phyloP scores from a whole-genome alignment of 192 early-diverging fungal genomes.

The Umbelopsis isabellina region DNA sequence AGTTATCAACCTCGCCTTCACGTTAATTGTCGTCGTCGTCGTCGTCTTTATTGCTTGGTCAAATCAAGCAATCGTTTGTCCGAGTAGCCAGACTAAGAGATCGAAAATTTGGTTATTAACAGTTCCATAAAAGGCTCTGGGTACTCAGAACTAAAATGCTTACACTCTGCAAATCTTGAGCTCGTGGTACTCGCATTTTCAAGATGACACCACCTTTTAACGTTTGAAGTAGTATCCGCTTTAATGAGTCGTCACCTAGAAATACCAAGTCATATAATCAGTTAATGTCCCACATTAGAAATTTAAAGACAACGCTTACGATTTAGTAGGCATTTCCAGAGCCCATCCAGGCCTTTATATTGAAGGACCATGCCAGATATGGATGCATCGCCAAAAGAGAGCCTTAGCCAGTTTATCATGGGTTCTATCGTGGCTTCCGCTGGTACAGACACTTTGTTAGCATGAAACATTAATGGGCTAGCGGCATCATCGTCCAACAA shows the following conservation, averaged over 20 bases:
- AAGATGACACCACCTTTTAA: slow-evolving; percentile 35
- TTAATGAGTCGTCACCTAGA: slow-evolving; percentile 44
- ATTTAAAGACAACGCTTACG: slow-evolving; percentile 21
- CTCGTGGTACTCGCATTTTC: slow-evolving; percentile 41
- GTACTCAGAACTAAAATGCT: not conserved
- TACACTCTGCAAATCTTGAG: slow-evolving; percentile 42
- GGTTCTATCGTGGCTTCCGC: slow-evolving; percentile 46
- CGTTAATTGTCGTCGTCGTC: not conserved
- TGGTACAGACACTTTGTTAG: not conserved
- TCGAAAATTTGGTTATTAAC: not conserved
- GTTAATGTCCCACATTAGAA: not conserved
- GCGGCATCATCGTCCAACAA: too few species aligned
- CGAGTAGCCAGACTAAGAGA: slow-evolving; percentile 40
- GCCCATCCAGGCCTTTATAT: slow-evolving; percentile 44
- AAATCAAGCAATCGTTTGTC: slow-evolving; percentile 40
- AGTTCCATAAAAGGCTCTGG: not conserved
- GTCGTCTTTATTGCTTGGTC: slow-evolving; percentile 17
- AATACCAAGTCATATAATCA: not conserved
- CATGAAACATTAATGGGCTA: not conserved
- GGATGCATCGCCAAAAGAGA: slow-evolving; percentile 35
- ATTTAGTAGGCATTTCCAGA: slow-evolving; percentile 45
- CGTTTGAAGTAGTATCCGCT: slow-evolving; percentile 35
- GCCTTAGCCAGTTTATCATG: slow-evolving; percentile 35
- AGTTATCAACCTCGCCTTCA: not conserved
- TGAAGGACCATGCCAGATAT: slow-evolving; percentile 46